These are phyloP conservation scores for Cairneyella variabilis DNA, from an alignment of 495 filamentous ascomycete species.

Conservation along the genomic window DNA sequence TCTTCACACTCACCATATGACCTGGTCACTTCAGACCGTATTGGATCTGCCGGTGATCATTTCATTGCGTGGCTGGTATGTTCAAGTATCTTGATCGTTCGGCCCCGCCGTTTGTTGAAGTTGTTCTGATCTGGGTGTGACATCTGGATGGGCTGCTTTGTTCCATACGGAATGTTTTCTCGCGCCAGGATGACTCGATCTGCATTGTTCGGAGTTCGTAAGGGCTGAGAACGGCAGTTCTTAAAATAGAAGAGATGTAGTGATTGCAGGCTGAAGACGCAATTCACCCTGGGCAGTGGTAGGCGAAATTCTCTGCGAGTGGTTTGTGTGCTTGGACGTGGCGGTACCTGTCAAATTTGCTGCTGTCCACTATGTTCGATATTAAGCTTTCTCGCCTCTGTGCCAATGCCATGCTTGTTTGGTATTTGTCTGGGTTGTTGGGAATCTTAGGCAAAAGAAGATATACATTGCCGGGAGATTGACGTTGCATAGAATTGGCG, in stretches of 20 bases:
- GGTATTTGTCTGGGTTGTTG: neutral
- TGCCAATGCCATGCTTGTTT: neutral
- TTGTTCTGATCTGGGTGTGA: neutral
- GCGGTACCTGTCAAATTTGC: neutral
- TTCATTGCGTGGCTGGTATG: neutral
- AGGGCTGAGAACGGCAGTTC: conserved; percentile 3
- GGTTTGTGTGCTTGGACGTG: neutral
- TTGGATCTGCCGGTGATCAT: neutral
- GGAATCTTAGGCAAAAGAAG: conserved; percentile 7
- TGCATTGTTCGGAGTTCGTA: neutral
- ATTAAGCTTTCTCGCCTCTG: neutral
- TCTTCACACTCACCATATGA: neutral
- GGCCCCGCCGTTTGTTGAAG: neutral
- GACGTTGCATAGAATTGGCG: conserved; percentile 6
- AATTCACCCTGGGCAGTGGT: conserved; percentile 4
- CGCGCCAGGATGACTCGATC: neutral
- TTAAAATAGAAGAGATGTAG: conserved; percentile 4
- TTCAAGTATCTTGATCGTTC: neutral
- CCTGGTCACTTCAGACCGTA: neutral
- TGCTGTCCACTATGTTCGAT: neutral
- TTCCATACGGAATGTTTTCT: neutral
- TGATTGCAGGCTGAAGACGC: conserved; percentile 8
- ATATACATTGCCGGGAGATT: conserved; percentile 11
- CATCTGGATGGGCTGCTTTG: neutral
- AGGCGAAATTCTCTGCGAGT: neutral